Base-by-base conservation (phyloP, 2,329 filamentous ascomycete genomes). In the Xylariales sp. region DNA sequence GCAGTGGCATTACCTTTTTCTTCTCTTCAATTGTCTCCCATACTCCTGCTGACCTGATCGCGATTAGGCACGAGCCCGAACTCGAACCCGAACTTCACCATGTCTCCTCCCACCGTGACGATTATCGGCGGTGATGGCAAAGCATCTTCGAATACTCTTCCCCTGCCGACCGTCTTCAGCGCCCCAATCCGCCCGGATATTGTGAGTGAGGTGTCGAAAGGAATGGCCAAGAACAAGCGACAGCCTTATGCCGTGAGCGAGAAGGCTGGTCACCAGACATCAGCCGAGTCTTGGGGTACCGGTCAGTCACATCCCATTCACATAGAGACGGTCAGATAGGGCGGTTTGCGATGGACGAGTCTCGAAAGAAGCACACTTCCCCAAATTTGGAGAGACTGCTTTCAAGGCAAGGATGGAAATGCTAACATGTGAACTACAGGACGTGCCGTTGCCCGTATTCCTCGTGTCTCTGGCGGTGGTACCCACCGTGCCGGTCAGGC, bases 211-310 rank as follows among this genome's bases (percentile, higher is more conserved):
- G 86, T 97, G 64, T 93, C 98, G 85, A 95, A 88, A 65, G 93
- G 93, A 66, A 94, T 98, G 80, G 91, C 91, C 70, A 98, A 98
- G 88, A 98, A 98, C 85, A 96, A 95, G 85, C 86, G 93, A 71
- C 93, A 98, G 78, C 90, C 93, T 61, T 98, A 98, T 74, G 83
- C 93, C 65, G 93, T 98, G 80, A 95, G 89, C 85, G 91, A 97
- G 86, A 98, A 98, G 87, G 93, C 93, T 68, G 93, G 93, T 79
- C 93, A 98, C 79, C 93, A 98, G 80, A 98, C 93, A 69, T 95
- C 88, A 74, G 93, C 93, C 69, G 93, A 98, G 82, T 98, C 94
- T 59, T 98, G 93, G 93, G 91, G 91, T 84, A 97, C 91, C 78
- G 91, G 88, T 94, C 71, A 74, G 86, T 85, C n/a, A n/a, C n/a